phyloP scores from a whole-genome alignment of 257 asterid genomes.

The Echium plantagineum region DNA sequence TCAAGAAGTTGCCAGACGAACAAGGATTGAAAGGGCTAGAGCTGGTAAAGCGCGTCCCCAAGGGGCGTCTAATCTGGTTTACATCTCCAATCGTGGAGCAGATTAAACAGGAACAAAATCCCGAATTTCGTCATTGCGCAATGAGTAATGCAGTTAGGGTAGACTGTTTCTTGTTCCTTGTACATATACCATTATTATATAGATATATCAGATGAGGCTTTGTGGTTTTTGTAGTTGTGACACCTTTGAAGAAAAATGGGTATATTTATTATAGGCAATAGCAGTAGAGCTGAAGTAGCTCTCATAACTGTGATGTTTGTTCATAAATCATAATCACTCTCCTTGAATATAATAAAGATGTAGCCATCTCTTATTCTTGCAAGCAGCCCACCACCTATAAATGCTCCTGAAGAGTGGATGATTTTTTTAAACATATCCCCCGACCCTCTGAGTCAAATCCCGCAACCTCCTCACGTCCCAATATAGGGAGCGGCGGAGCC shows the following conservation, averaged over 20 bases:
- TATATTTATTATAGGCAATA: not conserved
- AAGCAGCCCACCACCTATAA: too few species aligned
- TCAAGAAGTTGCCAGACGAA: constrained; percentile 68
- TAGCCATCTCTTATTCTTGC: too few species aligned
- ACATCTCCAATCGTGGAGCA: constrained; percentile 11
- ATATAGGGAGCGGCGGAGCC: too few species aligned
- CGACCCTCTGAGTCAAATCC: too few species aligned
- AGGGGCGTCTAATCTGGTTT: constrained; percentile 16
- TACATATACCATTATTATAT: not conserved
- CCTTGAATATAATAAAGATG: too few species aligned
- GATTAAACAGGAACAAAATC: constrained; percentile 11
- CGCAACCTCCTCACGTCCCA: too few species aligned
- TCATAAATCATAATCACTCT: too few species aligned
- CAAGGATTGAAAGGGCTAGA: constrained; percentile 50
- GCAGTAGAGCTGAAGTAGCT: not conserved
- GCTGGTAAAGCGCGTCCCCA: constrained; percentile 31
- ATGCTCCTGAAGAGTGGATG: too few species aligned
- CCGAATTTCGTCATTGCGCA: not conserved
- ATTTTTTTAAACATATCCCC: too few species aligned
- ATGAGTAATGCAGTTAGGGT: not conserved
- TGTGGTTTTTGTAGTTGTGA: not conserved
- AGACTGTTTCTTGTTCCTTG: not conserved
- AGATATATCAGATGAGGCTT: not conserved
- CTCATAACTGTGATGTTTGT: not conserved
- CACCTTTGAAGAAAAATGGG: not conserved